These are phyloP conservation scores for Populus pruinosa DNA, from an alignment of 345 rosid genomes.

Conservation along the genomic window DNA sequence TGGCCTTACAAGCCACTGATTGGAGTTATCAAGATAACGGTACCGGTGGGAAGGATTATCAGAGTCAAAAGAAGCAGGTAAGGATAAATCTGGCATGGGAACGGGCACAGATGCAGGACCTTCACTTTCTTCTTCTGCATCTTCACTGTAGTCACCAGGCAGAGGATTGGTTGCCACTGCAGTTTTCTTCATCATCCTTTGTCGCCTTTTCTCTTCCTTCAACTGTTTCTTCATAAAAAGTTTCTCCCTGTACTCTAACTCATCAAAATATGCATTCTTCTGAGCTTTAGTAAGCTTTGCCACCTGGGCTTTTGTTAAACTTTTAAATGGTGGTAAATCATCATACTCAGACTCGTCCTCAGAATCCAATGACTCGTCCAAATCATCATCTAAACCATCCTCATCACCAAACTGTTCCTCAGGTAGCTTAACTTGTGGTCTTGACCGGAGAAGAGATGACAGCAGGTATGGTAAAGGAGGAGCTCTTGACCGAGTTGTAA, in stretches of 20 bases:
- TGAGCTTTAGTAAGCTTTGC: slow-evolving; percentile 70
- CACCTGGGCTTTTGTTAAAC: slow-evolving; percentile 68
- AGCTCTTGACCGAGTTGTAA: slow-evolving; percentile 59
- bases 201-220: slow-evolving; percentile 74
- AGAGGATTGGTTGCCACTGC: slow-evolving; percentile 57
- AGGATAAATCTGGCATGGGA: slow-evolving; percentile 85
- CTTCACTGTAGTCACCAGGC: slow-evolving; percentile 45
- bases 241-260: slow-evolving; percentile 80
- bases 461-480: slow-evolving; percentile 88
- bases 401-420: slow-evolving; percentile 84
- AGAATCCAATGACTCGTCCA: slow-evolving; percentile 70
- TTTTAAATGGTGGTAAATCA: slow-evolving; percentile 79
- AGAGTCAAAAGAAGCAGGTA: slow-evolving; percentile 93
- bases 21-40: slow-evolving; percentile 78
- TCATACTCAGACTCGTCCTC: slow-evolving; percentile 82
- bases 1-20: slow-evolving; percentile 94
- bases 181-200: slow-evolving; percentile 70
- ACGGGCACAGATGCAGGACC: slow-evolving; percentile 84
- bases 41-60: slow-evolving; percentile 96
- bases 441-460: slow-evolving; percentile 88
- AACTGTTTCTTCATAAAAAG: slow-evolving; percentile 86
- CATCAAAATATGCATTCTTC: slow-evolving; percentile 81
- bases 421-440: slow-evolving; percentile 84
- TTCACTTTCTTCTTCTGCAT: slow-evolving; percentile 66
- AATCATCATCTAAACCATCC: slow-evolving; percentile 68